These are phyloP conservation scores for Hansenula anomala DNA, from an alignment of 1,139 yeast species.

Conservation along the genomic window DNA sequence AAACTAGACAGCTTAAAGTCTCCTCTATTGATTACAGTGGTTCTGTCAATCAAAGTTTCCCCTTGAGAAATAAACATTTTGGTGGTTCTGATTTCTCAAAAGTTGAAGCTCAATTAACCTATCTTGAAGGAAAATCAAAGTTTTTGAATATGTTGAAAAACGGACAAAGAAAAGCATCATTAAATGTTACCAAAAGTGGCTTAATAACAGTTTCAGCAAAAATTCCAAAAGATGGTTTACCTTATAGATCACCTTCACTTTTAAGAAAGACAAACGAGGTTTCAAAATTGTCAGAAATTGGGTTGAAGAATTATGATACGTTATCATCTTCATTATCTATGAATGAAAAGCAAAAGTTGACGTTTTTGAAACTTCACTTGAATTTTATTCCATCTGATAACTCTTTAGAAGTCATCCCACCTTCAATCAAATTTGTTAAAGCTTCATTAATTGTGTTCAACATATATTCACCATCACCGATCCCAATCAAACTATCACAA, in stretches of 20 bases:
- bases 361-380: conserved; percentile 21
- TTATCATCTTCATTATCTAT: conserved; percentile 13
- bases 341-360: conserved; percentile 19
- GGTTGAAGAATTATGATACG: conserved; percentile 19
- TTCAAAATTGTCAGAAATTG: conserved; percentile 24
- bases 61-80: conserved; percentile 12
- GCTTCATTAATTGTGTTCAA: conserved; percentile 19
- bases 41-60: background rate
- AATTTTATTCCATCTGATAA: conserved; percentile 16
- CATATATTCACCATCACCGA: conserved; percentile 16
- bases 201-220: conserved; percentile 12
- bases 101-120: conserved; percentile 10
- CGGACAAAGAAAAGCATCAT: background rate
- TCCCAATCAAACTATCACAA: conserved; percentile 22
- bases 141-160: background rate
- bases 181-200: conserved; percentile 6
- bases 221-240: conserved; percentile 26
- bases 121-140: background rate
- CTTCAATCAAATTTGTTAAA: conserved; percentile 11
- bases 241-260: conserved; percentile 30
- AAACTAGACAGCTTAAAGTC: conserved; percentile 12
- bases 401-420: conserved; percentile 9
- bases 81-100: conserved; percentile 13
- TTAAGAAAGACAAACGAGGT: conserved; percentile 26
- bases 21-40: background rate